Evolutionary conservation across 2,329 filamentous ascomycete species (phyloP).

Genomic region (Passalora sequoiae): DNA sequence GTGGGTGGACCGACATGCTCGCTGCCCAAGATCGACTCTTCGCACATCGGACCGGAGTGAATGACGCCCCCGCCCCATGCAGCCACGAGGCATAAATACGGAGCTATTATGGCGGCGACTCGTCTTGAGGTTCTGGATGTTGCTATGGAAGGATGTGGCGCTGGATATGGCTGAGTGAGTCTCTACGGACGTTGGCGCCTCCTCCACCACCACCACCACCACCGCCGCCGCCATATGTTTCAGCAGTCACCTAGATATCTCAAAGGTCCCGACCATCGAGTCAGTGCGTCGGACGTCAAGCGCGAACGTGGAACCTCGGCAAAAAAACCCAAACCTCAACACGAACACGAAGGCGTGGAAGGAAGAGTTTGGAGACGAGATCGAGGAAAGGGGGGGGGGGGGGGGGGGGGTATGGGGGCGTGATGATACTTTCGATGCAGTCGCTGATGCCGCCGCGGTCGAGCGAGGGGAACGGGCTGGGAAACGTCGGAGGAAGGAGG

Average conservation of each 20-base stretch:
- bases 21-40: no score
- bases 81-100: no score
- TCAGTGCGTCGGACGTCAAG: neutral
- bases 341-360: slow-evolving; percentile 1
- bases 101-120: no score
- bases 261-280: neutral
- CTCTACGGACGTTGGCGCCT: neutral
- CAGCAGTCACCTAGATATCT: neutral
- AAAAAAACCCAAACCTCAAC: neutral
- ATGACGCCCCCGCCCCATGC: no score
- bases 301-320: neutral
- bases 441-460: neutral
- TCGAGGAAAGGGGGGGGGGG: no score
- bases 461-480: slow-evolving; percentile 5
- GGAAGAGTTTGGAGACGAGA: neutral
- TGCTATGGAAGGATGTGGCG: neutral
- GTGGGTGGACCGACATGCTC: no score
- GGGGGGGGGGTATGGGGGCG: no score
- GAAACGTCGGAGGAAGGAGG: slow-evolving; percentile 1
- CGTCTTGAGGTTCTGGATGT: neutral
- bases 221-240: neutral
- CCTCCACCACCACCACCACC: neutral
- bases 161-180: neutral
- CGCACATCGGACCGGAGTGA: no score
- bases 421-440: slow-evolving; percentile 2